Evolutionary conservation across 169 alveolate genomes (phyloP), one percentile per base, ranked within the genome.

Genomic region (Plasmodium fragile): DNA sequence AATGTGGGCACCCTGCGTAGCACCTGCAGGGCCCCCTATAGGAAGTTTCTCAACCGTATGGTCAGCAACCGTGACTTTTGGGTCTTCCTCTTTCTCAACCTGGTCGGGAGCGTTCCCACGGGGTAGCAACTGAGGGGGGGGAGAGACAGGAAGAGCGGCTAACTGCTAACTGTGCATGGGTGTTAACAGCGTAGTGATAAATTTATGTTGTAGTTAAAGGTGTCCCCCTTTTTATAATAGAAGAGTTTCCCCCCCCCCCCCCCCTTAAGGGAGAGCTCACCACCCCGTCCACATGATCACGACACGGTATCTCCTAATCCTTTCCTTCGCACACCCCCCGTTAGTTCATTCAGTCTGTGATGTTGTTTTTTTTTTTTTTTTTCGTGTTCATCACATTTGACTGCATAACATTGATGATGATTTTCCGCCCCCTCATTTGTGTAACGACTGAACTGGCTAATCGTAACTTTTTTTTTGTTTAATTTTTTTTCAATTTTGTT

Each of bases 1-100:
- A 84, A 71, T 6, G 4, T 84, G 49, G n/a, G 36, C 0, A 18
- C 25, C 52, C 11, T 6, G 34, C 25, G n/a, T 4, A n/a, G n/a
- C 2, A 43, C 28, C 39, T 45, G 16, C 13, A n/a, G 30, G n/a
- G 45, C 59, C 10, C 52, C 83, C 36, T 25, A 43, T 10, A 39
- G 92, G 10, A 71, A 30, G 4, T 84, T 84, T 28, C 55, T 71
- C 7, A 18, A 16, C 11, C 36, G 83, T 6, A 11, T 84, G 39
- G 59, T 73, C 13, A 49, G 4, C 16, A 45, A 65, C 3, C 32
- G 36, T 2, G 55, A 72, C 16, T 30, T 84, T 2, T 84, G 92
- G 92, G 16, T 22, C 22, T 84, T 84, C 65, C 83, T 84, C 77
- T 84, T 84, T 32, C 32, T 84, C 4, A 84, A 84, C 43, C 41